Conservation (phyloP, 2,329 filamentous ascomycete genomes). For the Calonectria pseudoreteaudii region DNA sequence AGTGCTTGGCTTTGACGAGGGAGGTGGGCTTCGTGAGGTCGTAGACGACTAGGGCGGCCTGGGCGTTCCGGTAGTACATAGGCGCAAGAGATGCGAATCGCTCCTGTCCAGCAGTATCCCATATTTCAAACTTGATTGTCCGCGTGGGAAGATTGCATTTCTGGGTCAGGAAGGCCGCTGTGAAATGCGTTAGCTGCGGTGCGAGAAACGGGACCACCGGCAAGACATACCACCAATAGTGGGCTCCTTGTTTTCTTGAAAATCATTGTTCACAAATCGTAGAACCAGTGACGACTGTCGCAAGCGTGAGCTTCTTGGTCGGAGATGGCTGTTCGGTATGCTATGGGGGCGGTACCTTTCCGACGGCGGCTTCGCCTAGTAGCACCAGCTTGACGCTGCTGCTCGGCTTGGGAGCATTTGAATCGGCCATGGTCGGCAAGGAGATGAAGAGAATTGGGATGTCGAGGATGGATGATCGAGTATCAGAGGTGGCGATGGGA, state of each 20-base stretch:
- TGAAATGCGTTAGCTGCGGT: slow-evolving; percentile 29
- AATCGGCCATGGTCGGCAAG: slow-evolving; percentile 54
- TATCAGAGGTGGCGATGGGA: slow-evolving; percentile 13
- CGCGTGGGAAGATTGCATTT: slow-evolving; percentile 96
- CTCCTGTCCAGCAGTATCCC: slow-evolving; percentile 98
- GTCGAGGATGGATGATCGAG: background rate
- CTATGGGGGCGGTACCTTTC: slow-evolving; percentile 77
- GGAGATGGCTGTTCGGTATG: background rate
- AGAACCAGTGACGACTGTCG: slow-evolving; percentile 92
- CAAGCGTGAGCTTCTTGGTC: slow-evolving; percentile 41
- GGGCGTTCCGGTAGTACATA: slow-evolving; percentile 99
- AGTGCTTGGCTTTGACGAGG: slow-evolving; percentile 97
- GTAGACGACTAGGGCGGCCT: slow-evolving; percentile 97
- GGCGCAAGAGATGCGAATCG: slow-evolving; percentile 95
- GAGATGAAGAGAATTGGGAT: slow-evolving; percentile 13
- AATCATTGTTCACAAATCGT: slow-evolving; percentile 99
- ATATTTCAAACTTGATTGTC: slow-evolving; percentile 95
- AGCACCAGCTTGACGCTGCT: slow-evolving; percentile 99
- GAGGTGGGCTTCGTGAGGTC: slow-evolving; percentile 97
- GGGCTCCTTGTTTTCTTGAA: slow-evolving; percentile 99
- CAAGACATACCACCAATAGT: slow-evolving; percentile 88
- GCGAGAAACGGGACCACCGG: slow-evolving; percentile 20
- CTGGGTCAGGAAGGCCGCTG: slow-evolving; percentile 97
- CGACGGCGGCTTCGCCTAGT: slow-evolving; percentile 95
- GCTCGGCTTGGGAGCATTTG: slow-evolving; percentile 87